Conservation (phyloP, 2,329 filamentous ascomycete species). For the Polychaeton citri region DNA sequence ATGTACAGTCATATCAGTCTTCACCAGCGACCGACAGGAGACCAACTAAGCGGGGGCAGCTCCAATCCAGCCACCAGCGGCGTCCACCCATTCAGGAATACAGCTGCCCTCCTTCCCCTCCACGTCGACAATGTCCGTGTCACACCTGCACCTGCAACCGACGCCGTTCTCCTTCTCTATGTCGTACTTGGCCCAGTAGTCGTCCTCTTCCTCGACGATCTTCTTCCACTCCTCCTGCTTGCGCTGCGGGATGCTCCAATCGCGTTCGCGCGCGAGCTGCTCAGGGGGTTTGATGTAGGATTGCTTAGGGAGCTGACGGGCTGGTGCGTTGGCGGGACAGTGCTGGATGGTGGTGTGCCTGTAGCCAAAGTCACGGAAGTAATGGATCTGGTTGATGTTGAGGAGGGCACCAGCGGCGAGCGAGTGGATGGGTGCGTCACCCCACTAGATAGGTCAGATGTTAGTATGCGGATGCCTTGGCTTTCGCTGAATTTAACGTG, state of each 20-base stretch:
- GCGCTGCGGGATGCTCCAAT: slow-evolving; percentile 1
- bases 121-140: slow-evolving; percentile 94
- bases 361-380: slow-evolving; percentile 98
- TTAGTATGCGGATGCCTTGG: slow-evolving; percentile 22
- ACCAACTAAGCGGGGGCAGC: background rate
- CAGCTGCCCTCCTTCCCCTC: slow-evolving; percentile 96
- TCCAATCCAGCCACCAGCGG: slow-evolving; percentile 55
- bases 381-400: slow-evolving; percentile 74
- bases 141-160: slow-evolving; percentile 89
- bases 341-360: slow-evolving; percentile 98
- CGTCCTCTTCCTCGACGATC: slow-evolving; percentile 78
- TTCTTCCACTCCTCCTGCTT: slow-evolving; percentile 38
- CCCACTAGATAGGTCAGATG: slow-evolving; percentile 62
- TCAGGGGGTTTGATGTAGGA: slow-evolving; percentile 56
- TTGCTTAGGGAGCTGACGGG: slow-evolving; percentile 65
- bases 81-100: slow-evolving; percentile 90
- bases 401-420: slow-evolving; percentile 85
- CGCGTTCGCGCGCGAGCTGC: slow-evolving; percentile 54
- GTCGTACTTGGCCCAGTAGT: slow-evolving; percentile 88
- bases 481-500: slow-evolving; percentile 9
- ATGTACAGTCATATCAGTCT: too few species aligned
- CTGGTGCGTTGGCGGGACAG: slow-evolving; percentile 88
- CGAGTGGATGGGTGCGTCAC: slow-evolving; percentile 95
- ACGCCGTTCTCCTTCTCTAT: slow-evolving; percentile 87
- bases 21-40: background rate